These are phyloP conservation scores for Ophiostoma himal-ulmi DNA, from an alignment of 2,329 filamentous ascomycete genomes.

Conservation along the genomic window DNA sequence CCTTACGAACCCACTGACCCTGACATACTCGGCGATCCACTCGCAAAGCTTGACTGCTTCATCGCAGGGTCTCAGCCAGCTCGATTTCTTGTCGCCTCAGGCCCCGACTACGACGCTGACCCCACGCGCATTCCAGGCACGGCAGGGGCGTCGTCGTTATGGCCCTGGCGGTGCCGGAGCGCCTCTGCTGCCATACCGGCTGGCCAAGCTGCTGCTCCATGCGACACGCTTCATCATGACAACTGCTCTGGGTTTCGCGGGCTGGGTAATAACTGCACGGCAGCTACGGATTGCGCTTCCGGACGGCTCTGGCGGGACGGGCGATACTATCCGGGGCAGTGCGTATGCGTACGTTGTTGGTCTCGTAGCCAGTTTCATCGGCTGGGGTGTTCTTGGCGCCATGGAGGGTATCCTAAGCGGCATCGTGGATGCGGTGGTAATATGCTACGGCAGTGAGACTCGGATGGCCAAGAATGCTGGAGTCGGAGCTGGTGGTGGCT, in stretches of 20 bases:
- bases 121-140: slow-evolving; percentile 43
- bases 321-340: slow-evolving; percentile 59
- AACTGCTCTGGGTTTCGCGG: slow-evolving; percentile 80
- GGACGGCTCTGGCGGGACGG: slow-evolving; percentile 38
- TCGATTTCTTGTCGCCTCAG: slow-evolving; percentile 70
- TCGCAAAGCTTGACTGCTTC: slow-evolving; percentile 74
- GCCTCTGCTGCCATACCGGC: slow-evolving; percentile 73
- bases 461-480: slow-evolving; percentile 48
- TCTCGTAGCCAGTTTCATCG: slow-evolving; percentile 85
- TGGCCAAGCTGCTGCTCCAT: slow-evolving; percentile 86
- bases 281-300: slow-evolving; percentile 59
- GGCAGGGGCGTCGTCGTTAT: slow-evolving; percentile 24
- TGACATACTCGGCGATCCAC: slow-evolving; percentile 92
- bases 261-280: slow-evolving; percentile 91
- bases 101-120: slow-evolving; percentile 68
- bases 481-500: slow-evolving; percentile 50
- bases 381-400: slow-evolving; percentile 85
- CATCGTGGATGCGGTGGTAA: slow-evolving; percentile 79
- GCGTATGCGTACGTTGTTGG: slow-evolving; percentile 94
- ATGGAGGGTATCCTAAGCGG: slow-evolving; percentile 85
- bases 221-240: slow-evolving; percentile 89
- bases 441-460: slow-evolving; percentile 91
- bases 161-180: slow-evolving; percentile 36
- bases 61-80: slow-evolving; percentile 71
- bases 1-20: slow-evolving; percentile 81